Conservation (phyloP, 148 eudicot genomes). For the Suaeda aralocaspica region DNA sequence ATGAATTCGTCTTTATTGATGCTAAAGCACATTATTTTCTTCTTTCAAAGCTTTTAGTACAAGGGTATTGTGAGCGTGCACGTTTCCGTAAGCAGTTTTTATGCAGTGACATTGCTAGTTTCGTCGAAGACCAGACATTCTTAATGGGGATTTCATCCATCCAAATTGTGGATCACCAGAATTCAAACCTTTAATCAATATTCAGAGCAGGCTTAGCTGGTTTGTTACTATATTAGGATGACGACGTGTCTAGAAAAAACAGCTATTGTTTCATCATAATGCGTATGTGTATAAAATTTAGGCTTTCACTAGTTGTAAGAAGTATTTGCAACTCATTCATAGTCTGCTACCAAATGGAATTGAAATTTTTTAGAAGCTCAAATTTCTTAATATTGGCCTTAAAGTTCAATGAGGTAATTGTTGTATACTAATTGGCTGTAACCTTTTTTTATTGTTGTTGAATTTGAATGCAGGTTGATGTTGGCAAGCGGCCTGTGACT, state of each 20-base stretch:
- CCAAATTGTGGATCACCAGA: neutral
- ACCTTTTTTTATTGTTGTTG: constrained; percentile 2
- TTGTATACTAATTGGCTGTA: neutral
- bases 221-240: neutral
- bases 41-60: neutral
- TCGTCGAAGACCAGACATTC: neutral
- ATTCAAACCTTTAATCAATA: neutral
- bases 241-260: neutral
- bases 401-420: neutral
- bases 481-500: constrained; percentile 93
- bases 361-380: too few relatives aligned
- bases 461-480: constrained; percentile 68
- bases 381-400: too few relatives aligned
- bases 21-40: neutral
- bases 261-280: neutral
- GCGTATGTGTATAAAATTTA: too few relatives aligned
- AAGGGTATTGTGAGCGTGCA: neutral
- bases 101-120: neutral
- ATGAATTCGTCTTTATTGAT: neutral
- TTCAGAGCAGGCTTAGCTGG: neutral
- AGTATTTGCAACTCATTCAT: too few relatives aligned
- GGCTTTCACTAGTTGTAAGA: too few relatives aligned
- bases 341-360: too few relatives aligned
- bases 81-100: neutral
- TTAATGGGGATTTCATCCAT: neutral